Conservation (phyloP, 2,329 filamentous ascomycete genomes). For the Daldinia sp. region DNA sequence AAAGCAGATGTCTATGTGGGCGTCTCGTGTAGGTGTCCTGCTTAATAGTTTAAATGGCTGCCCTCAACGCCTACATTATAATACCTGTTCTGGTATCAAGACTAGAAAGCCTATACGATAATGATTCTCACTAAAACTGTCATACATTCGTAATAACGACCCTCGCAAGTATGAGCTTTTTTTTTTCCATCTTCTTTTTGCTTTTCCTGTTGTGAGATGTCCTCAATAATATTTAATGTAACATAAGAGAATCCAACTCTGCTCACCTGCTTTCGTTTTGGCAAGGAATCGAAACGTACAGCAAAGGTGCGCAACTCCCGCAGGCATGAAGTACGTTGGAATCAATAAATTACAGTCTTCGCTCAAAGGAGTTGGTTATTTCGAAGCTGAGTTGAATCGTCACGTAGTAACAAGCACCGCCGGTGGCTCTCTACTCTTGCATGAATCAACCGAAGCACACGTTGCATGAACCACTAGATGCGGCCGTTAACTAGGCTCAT, state of each 20-base stretch:
- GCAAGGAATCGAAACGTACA: background rate
- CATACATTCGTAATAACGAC: background rate
- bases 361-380: background rate
- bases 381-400: background rate
- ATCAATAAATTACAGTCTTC: background rate
- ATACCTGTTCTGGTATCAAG: background rate
- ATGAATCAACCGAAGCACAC: background rate
- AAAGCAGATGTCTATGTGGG: background rate
- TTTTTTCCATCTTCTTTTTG: too few relatives aligned
- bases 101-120: background rate
- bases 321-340: background rate
- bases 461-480: background rate
- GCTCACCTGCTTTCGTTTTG: background rate
- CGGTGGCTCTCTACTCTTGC: background rate
- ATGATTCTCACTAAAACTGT: background rate
- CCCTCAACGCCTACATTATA: background rate
- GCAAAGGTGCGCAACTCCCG: background rate
- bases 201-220: background rate
- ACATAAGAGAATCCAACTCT: too few relatives aligned
- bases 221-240: background rate
- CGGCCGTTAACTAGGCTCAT: background rate
- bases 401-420: background rate
- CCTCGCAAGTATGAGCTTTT: background rate
- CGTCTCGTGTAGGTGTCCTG: background rate
- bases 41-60: background rate